Conservation (phyloP, 2,329 filamentous ascomycete genomes). For the Fusarium pseudocircinatum region DNA sequence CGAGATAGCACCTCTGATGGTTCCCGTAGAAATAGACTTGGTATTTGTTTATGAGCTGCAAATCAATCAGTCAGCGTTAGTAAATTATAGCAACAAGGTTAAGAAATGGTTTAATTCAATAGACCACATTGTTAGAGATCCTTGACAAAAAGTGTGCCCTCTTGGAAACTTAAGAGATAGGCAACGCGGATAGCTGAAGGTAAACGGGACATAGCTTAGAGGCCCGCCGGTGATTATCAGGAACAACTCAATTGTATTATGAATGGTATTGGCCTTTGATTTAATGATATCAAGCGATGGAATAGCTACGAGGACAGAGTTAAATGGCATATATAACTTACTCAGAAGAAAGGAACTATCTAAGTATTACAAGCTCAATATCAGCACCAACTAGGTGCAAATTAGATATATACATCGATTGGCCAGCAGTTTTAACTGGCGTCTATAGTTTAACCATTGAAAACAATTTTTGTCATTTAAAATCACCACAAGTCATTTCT, state of each 20-base stretch:
- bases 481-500: accelerated
- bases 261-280: accelerated
- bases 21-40: neutral
- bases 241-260: neutral
- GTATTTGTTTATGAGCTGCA: neutral
- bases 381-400: neutral
- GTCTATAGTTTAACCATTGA: accelerated
- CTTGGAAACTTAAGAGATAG: neutral
- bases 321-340: neutral
- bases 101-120: neutral
- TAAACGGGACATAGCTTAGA: accelerated
- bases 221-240: accelerated
- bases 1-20: too few relatives aligned
- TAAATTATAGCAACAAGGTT: neutral
- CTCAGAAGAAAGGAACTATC: neutral
- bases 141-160: neutral
- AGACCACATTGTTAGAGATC: neutral
- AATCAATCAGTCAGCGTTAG: neutral
- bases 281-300: accelerated
- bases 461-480: accelerated
- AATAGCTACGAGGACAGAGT: accelerated
- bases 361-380: neutral
- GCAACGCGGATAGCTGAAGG: accelerated
- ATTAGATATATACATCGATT: neutral
- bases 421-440: accelerated